phyloP scores from a whole-genome alignment of 73 alveolate species.

The Paramecium sonneborni region DNA sequence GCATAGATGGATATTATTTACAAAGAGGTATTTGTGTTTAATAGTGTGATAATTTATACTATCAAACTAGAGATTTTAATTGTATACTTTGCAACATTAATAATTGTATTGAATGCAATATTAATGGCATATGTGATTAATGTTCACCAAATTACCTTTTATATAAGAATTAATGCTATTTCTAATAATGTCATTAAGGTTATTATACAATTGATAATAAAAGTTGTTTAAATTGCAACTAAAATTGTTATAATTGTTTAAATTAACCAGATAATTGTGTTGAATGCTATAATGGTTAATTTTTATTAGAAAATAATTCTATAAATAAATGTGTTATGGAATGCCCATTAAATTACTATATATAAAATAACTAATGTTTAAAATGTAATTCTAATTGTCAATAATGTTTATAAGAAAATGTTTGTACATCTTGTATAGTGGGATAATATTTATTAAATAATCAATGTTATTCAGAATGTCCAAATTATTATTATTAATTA shows the following conservation, averaged over 20 bases:
- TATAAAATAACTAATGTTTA: background rate
- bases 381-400: background rate
- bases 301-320: background rate
- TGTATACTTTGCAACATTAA: background rate
- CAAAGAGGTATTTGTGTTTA: background rate
- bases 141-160: background rate
- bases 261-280: constrained; percentile 32
- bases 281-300: background rate
- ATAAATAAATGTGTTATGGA: constrained; percentile 17
- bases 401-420: background rate
- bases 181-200: background rate
- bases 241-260: constrained; percentile 7
- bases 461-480: background rate
- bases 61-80: background rate
- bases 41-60: background rate
- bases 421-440: background rate
- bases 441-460: background rate
- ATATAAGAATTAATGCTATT: background rate
- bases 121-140: background rate
- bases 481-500: background rate
- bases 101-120: background rate
- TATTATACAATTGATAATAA: background rate
- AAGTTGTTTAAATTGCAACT: constrained; percentile 19
- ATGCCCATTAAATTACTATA: background rate
- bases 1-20: background rate